Base-by-base conservation (phyloP, 2,329 filamentous ascomycete species). In the Aspergillus clavatus region DNA sequence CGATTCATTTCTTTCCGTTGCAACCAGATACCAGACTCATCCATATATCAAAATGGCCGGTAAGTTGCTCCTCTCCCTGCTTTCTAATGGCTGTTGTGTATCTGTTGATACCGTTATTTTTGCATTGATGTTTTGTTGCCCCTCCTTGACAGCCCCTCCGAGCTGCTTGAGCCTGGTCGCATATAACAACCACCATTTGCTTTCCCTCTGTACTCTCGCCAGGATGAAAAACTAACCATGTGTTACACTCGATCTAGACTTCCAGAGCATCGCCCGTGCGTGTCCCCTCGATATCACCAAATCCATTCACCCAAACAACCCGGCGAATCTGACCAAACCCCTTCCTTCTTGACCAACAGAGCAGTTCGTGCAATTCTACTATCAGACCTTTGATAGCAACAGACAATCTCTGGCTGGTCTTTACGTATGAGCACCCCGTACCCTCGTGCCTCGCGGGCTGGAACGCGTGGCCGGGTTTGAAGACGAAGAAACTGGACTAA, bases 361-460 rank as follows among this genome's bases (percentile, higher is more conserved):
- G 69, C 81, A 94, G 73, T 96, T 97, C 72, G 84, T 91, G 56
- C 66, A 83, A 50, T 91, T 85, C 77, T 97, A 96, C 82, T 96
- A 95, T 80, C 77, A 84, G 62, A 84, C 83, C 48, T 95, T 96
- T 72, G 89, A 95, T 68, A 53, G 64, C 50, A 78, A 90, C 71
- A 84, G 89, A 62, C 71, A 72, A 45, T 60, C 66, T 41, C 79
- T 96, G 35, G 72, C 69, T 11, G 63, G 72, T 51, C 87, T 96
- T 74, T 97, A 96, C 77, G 91, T 95, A 81, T 65, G 86, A 47
- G 27, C 14, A n/a, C 14, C 21, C 22, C 29, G 24, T 26, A 16
- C 10, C 26, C 22, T 26, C 27, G n/a, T 28, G 27, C 26, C n/a
- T n/a, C n/a, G n/a, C n/a, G n/a, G 23, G 23, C 8, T 24, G 23